Conservation (phyloP, 2,329 filamentous ascomycete species). For the Massarina eburnea region DNA sequence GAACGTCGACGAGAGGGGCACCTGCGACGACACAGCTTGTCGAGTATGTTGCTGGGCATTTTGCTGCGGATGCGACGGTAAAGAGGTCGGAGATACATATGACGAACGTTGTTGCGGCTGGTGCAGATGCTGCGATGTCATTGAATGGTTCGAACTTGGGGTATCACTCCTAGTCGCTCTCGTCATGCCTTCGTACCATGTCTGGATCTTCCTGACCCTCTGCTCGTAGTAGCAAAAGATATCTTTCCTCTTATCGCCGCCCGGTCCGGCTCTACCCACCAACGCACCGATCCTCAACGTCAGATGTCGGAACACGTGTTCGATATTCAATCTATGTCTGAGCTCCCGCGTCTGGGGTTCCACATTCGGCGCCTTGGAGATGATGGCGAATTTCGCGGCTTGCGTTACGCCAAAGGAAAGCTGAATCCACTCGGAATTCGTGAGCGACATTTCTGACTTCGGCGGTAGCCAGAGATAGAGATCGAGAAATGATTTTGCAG, state of each 20-base stretch:
- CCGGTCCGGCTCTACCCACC: conserved; percentile 21
- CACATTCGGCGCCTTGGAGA: conserved; percentile 25
- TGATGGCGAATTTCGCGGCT: conserved; percentile 33
- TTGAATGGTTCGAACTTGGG: background rate
- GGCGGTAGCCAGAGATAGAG: conserved; percentile 39
- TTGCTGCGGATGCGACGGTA: background rate
- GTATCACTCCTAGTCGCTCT: conserved; percentile 11
- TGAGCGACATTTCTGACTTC: conserved; percentile 39
- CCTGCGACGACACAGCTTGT: conserved; percentile 9
- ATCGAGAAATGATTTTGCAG: conserved; percentile 34
- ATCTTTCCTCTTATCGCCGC: conserved; percentile 26
- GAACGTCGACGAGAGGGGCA: conserved; percentile 18
- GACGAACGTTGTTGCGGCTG: background rate
- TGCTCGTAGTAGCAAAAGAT: conserved; percentile 31
- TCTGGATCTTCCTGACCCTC: conserved; percentile 29
- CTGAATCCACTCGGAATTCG: conserved; percentile 47
- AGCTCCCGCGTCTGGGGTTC: conserved; percentile 28
- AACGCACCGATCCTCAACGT: conserved; percentile 26
- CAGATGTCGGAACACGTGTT: conserved; percentile 30
- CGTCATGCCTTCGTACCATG: conserved; percentile 32
- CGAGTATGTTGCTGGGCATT: background rate
- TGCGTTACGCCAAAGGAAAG: conserved; percentile 39
- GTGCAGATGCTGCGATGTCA: conserved; percentile 1
- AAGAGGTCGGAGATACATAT: conserved; percentile 1
- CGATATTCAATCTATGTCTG: conserved; percentile 29